A percentile compares a stretch with the other conserved stretches of the same genome.
phyloP scores from a whole-genome alignment of 2,329 filamentous ascomycete species.

The Coniochaeta sp. region DNA sequence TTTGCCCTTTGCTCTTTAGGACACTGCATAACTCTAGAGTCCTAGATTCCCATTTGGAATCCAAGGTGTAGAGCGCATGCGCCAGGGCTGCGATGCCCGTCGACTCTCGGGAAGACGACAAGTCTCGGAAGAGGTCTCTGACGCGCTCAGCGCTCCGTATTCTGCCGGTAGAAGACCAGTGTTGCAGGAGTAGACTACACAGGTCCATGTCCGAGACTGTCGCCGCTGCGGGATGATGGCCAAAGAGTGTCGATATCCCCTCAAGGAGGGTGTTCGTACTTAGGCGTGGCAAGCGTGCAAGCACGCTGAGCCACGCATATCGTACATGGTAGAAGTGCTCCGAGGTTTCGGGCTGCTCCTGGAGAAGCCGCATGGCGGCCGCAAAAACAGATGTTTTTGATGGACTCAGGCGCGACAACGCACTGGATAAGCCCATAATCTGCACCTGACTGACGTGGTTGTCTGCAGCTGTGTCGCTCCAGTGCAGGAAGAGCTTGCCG shows the following conservation, averaged over 20 bases:
- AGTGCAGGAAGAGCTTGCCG: conserved; percentile 6
- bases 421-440: neutral
- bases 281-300: neutral
- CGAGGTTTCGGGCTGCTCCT: neutral
- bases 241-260: neutral
- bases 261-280: neutral
- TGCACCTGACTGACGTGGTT: neutral
- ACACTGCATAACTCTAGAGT: neutral
- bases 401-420: neutral
- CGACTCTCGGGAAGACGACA: neutral
- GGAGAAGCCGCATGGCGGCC: neutral
- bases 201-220: neutral
- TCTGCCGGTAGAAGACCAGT: neutral
- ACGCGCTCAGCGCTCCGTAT: neutral
- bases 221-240: neutral
- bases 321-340: neutral
- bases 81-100: neutral
- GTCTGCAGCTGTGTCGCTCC: conserved; percentile 1
- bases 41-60: neutral
- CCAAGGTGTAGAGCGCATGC: neutral
- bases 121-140: neutral
- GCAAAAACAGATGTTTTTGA: neutral
- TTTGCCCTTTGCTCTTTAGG: neutral
- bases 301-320: neutral
- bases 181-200: neutral